Base-by-base conservation (phyloP, 495 filamentous ascomycete species). In the Hypomontagnella submonticulosa region DNA sequence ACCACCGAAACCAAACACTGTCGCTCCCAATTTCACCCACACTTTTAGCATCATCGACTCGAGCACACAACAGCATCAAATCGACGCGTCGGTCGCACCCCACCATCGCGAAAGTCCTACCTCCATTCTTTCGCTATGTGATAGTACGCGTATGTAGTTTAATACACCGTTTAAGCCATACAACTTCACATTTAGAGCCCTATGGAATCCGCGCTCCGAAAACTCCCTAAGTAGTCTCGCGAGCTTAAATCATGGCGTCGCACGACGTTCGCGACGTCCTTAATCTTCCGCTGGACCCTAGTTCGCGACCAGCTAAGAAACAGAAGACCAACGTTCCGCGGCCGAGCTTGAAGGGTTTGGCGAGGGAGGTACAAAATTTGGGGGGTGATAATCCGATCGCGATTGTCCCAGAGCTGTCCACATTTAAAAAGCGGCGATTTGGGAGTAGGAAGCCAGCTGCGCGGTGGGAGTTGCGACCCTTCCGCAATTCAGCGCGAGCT, bases 221-320 rank as follows among this genome's bases (percentile, higher is more conserved):
- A 27, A 30, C 9, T 27, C 9, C 13, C 11, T 19, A 6, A 27
- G 23, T 34, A 44, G 3, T 13, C 16, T 27, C 20, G 8, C 43
- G 74, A 57, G 69, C 4, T 30, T 19, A n/a, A 4, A 53, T n/a
- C 27, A 93, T 92, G 89, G 85, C 89, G 70, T 92, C 91, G 43
- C 77, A 81, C 77, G 92, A 97, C 84, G 87, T 95, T 57, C 92
- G 90, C 77, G 92, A 97, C 77, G 91, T 97, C 75, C 88, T 97
- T 76, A 90, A 92, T 75, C 80, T 96, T 72, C 88, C 91, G 50
- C 79, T 89, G 70, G 86, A 85, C 63, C 79, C 85, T 38, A 81
- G 84, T 56, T 72, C 77, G 19, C 82, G 85, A 12, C 87, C 90
- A 9, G 76, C 84, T 46, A 96, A 96, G 79, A 94, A 94, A 71